Base-by-base conservation (phyloP, 1,284 basidiomycete genomes). In the Cryptococcus hybrid region DNA sequence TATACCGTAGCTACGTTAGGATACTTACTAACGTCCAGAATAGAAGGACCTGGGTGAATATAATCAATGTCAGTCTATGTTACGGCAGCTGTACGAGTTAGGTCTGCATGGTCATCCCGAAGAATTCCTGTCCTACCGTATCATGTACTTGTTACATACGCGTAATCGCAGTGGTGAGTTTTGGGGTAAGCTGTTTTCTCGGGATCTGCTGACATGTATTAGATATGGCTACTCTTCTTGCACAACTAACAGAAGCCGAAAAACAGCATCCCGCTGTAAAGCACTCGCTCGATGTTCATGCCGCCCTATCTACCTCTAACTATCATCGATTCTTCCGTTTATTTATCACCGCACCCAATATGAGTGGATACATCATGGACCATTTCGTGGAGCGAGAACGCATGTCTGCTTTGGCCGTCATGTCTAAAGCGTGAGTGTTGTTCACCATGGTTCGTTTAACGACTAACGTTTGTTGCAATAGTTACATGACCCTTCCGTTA, bases 341-440 rank as follows among this genome's bases (percentile, higher is more conserved):
- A 51, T 99, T 92, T 78, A 69, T 85, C 64, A 82, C 83, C 59
- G 90, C 92, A 47, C 94, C 94, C 45, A 95, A 95, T 75, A 98
- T 99, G 96, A 92, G 92, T 52, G 93, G 86, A 56, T 98, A 98
- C 78, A 92, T 99, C 72, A 96, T 99, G 91, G 95, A 99, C 78
- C 93, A 98, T 77, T 97, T 99, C 75, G 88, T 97, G 66, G 87
- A 89, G 71, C 85, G 96, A 64, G 96, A 98, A 80, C 82, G 96
- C 56, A 84, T 90, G 56, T 86, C 87, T 60, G 93, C 93, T 1
- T 79, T 99, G 57, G 84, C 92, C 67, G 85, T 89, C 66, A 93
- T 99, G 81, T 85, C 91, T 42, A 94, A 89, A 84, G 88, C 90
- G 93, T 95, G 67, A 72, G 92, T 82, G n/a, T 11, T 8, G 18